Evolutionary conservation across 768 basidiomycete genomes (phyloP).

Genomic region (Rhizopogon vulgaris): DNA sequence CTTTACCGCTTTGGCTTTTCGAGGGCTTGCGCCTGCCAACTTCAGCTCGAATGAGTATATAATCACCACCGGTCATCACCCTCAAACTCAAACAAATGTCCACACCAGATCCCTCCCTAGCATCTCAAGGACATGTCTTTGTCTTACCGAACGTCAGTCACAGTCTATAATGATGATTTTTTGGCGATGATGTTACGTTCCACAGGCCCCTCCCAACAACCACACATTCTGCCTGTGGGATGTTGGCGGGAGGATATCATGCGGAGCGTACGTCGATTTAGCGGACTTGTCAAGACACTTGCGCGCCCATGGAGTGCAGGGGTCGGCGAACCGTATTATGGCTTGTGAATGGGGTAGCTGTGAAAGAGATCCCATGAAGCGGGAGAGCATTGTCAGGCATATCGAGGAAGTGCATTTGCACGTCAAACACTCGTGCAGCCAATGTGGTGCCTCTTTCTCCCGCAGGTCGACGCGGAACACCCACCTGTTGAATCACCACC

Average conservation of each 20-base stretch:
- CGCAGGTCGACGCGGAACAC: slow-evolving; percentile 16
- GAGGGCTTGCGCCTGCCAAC: not conserved
- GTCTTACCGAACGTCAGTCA: not conserved
- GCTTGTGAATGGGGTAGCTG: slow-evolving; percentile 17
- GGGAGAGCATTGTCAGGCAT: slow-evolving; percentile 22
- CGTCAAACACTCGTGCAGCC: slow-evolving; percentile 9
- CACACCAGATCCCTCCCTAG: not conserved
- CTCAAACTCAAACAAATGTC: not conserved
- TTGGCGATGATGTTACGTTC: not conserved
- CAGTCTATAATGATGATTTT: not conserved
- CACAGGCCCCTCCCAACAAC: not conserved
- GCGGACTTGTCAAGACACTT: slow-evolving; percentile 16
- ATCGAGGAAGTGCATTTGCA: slow-evolving; percentile 20
- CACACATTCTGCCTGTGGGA: slow-evolving; percentile 8
- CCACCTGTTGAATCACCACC: slow-evolving; percentile 8
- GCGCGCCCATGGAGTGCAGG: slow-evolving; percentile 16
- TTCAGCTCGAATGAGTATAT: not conserved
- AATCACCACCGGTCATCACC: not conserved
- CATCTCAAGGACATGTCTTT: not conserved
- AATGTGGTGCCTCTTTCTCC: slow-evolving; percentile 19
- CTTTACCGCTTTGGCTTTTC: not conserved
- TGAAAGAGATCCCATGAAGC: slow-evolving; percentile 13
- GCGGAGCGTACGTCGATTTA: slow-evolving; percentile 3
- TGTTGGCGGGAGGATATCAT: not conserved
- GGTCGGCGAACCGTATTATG: slow-evolving; percentile 6